These are phyloP conservation scores for Fusarium aywerte DNA, from an alignment of 2,329 filamentous ascomycete species.

Conservation along the genomic window DNA sequence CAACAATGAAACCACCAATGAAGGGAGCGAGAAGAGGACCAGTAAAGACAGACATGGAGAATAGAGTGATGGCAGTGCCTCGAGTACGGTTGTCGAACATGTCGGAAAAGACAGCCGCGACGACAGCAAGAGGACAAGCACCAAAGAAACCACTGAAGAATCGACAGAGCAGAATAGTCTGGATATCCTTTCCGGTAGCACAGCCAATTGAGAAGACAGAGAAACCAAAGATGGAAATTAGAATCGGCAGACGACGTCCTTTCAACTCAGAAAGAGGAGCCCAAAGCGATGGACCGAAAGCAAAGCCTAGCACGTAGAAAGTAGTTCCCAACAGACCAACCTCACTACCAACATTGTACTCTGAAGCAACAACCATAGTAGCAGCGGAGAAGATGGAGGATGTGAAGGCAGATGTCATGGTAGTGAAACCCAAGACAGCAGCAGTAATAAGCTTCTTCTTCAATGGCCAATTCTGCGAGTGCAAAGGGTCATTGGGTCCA, in stretches of 20 bases:
- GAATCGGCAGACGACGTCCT: slow-evolving; percentile 71
- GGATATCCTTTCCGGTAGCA: slow-evolving; percentile 73
- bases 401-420: slow-evolving; percentile 76
- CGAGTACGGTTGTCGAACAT: slow-evolving; percentile 74
- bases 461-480: slow-evolving; percentile 87
- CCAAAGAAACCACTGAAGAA: slow-evolving; percentile 81
- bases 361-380: slow-evolving; percentile 63
- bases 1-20: slow-evolving; percentile 73
- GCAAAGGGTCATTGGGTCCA: slow-evolving; percentile 82
- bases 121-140: slow-evolving; percentile 74
- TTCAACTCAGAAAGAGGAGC: slow-evolving; percentile 78
- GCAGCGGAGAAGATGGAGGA: slow-evolving; percentile 80
- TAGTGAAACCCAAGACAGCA: slow-evolving; percentile 77
- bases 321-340: slow-evolving; percentile 74
- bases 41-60: slow-evolving; percentile 66
- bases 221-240: slow-evolving; percentile 74
- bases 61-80: slow-evolving; percentile 60
- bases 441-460: slow-evolving; percentile 79
- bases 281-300: slow-evolving; percentile 76
- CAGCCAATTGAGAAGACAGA: slow-evolving; percentile 74
- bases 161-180: slow-evolving; percentile 75
- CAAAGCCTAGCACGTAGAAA: slow-evolving; percentile 77
- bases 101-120: slow-evolving; percentile 77
- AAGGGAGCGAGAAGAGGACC: slow-evolving; percentile 75
- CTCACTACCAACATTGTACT: slow-evolving; percentile 70